A percentile compares a stretch with the other conserved stretches of the same genome.
Evolutionary conservation across 345 rosid genomes (phyloP).

Genomic region (Eucalyptus lansdowneana): DNA sequence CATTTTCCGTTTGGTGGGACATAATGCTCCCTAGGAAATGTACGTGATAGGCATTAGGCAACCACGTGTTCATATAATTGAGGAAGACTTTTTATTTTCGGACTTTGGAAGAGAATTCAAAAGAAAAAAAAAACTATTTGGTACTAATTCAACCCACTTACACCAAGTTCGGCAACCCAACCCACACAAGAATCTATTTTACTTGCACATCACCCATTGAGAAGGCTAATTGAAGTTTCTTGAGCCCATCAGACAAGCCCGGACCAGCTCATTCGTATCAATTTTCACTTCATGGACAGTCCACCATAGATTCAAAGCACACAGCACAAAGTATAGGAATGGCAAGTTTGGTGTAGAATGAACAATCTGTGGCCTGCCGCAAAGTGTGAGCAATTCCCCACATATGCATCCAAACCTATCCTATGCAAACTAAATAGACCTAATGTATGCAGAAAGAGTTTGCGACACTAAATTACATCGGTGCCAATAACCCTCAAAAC

Average conservation of each 20-base stretch:
- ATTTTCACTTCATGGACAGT: background rate
- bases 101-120: background rate
- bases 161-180: background rate
- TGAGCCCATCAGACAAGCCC: background rate
- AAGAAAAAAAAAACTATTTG: background rate
- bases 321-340: background rate
- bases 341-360: background rate
- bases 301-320: background rate
- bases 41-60: background rate
- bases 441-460: background rate
- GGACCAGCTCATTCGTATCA: background rate
- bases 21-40: background rate
- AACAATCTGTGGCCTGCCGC: background rate
- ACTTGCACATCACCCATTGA: background rate
- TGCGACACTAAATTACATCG: background rate
- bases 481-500: background rate
- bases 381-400: background rate
- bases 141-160: background rate
- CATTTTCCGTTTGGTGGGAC: background rate
- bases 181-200: background rate
- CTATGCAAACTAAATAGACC: background rate
- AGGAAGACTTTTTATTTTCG: background rate
- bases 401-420: background rate
- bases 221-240: background rate
- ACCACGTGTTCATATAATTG: background rate